Conservation (phyloP, 306 rosid species). For the Prunus kanzakura region DNA sequence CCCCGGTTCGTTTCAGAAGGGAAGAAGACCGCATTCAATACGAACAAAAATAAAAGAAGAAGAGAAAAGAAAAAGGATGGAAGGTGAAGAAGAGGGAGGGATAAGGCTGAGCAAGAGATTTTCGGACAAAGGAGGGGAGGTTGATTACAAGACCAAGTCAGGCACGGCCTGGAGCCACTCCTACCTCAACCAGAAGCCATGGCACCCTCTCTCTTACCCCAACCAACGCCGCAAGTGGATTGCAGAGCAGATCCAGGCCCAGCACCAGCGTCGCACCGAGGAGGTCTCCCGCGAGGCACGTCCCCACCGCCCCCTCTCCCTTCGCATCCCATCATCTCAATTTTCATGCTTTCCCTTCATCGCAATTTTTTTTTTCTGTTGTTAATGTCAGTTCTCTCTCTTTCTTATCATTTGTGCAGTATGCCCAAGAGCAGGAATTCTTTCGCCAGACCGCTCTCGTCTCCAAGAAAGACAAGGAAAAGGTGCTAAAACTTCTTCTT, state of each 20-base stretch:
- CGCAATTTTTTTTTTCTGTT: not conserved
- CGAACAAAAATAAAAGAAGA: not conserved
- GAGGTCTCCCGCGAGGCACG: slow-evolving; percentile 89
- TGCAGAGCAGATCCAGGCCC: slow-evolving; percentile 85
- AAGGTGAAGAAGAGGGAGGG: slow-evolving; percentile 91
- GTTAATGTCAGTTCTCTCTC: not conserved
- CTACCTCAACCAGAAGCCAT: slow-evolving; percentile 89
- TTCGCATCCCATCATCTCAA: too few relatives aligned
- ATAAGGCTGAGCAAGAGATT: slow-evolving; percentile 73
- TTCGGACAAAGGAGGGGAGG: slow-evolving; percentile 55
- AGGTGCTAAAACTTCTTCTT: slow-evolving; percentile 34
- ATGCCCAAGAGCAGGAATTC: slow-evolving; percentile 93
- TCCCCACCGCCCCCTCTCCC: not conserved
- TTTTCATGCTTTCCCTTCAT: not conserved
- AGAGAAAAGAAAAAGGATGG: slow-evolving; percentile 39
- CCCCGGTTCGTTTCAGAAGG: not conserved
- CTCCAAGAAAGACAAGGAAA: slow-evolving; percentile 87
- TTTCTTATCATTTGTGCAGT: slow-evolving; percentile 33
- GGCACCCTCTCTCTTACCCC: slow-evolving; percentile 99
- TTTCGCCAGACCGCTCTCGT: slow-evolving; percentile 74
- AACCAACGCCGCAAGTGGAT: slow-evolving; percentile 99
- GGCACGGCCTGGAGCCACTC: slow-evolving; percentile 99
- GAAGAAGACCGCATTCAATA: not conserved
- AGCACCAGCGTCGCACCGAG: slow-evolving; percentile 55
- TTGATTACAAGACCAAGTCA: slow-evolving; percentile 75